Base-by-base conservation (phyloP, 2,329 filamentous ascomycete genomes). In the Talaromyces sp. region DNA sequence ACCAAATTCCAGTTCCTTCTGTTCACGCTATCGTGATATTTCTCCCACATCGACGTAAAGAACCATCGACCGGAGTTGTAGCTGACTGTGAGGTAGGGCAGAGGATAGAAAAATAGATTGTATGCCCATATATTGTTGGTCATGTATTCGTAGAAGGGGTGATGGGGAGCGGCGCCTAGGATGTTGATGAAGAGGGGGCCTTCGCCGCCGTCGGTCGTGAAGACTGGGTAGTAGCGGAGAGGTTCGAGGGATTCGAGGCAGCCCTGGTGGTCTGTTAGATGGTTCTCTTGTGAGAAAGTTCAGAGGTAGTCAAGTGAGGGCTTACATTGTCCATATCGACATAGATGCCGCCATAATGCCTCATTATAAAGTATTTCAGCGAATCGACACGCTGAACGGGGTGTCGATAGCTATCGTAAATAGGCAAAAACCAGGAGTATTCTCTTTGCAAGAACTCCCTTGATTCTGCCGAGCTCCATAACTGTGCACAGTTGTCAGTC, bases 301-400 rank as follows among this genome's bases (percentile, higher is more conserved):
- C 0, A 27, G 17, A 8, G 17, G 17, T 27, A 5, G 4, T 27
- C 4, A 49, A 19, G 13, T 25, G 5, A 7, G 36, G 3, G 31
- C 43, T 17, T 64, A 64, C 65, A n/a, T 67, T 69, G 54, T 73
- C 71, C 59, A 73, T 58, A 31, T 73, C 71, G 38, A 73, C 67
- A 56, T 73, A 73, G 29, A 73, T 67, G 1, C 71, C 71, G 6
- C 71, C 71, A 59, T 71, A 72, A 45, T 72, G 66, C 49, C 67
- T 64, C 15, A 73, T 59, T 3, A 70, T 60, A 61, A 73, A 73
- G 53, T 73, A 73, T 49, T 70, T 70, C 29, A 73, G 38, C 0
- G 69, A 67, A 62, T 73, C 71, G 6, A 70, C 71, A 3, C 69
- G 68, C 63, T 73, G 70, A 3, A 73, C 68, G 2, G 63, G 59